Conservation (phyloP, 2,329 filamentous ascomycete genomes). For the Metarhizium robertsii region DNA sequence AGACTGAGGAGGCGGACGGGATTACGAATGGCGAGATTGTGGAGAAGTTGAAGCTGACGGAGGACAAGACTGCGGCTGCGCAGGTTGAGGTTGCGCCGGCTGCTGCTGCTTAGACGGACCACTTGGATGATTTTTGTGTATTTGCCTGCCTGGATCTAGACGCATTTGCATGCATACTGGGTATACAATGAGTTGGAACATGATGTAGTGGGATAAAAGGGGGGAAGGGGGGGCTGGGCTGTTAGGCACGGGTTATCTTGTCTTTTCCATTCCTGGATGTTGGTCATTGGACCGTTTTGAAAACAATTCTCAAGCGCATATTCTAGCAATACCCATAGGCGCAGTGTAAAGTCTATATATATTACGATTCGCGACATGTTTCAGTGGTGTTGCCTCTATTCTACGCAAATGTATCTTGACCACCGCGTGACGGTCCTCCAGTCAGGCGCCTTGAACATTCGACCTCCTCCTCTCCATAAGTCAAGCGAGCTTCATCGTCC, state of each 20-base stretch:
- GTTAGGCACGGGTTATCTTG: neutral
- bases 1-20: conserved; percentile 15
- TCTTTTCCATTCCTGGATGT: neutral
- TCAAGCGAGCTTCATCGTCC: neutral
- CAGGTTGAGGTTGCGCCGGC: neutral
- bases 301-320: neutral
- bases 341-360: no score
- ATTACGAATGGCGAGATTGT: conserved; percentile 19
- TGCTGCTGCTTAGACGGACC: neutral
- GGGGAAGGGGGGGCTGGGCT: no score
- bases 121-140: neutral
- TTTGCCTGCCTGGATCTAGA: neutral
- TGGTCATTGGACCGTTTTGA: neutral
- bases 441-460: neutral
- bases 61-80: conserved; percentile 12
- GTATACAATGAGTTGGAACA: neutral
- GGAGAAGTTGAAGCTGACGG: conserved; percentile 22
- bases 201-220: no score
- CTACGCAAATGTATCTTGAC: no score
- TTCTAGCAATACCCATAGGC: neutral
- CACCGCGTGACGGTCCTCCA: neutral
- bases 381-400: no score
- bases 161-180: neutral
- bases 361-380: no score
- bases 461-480: no score